phyloP scores from a whole-genome alignment of 345 rosid genomes.

The Boechera stricta region DNA sequence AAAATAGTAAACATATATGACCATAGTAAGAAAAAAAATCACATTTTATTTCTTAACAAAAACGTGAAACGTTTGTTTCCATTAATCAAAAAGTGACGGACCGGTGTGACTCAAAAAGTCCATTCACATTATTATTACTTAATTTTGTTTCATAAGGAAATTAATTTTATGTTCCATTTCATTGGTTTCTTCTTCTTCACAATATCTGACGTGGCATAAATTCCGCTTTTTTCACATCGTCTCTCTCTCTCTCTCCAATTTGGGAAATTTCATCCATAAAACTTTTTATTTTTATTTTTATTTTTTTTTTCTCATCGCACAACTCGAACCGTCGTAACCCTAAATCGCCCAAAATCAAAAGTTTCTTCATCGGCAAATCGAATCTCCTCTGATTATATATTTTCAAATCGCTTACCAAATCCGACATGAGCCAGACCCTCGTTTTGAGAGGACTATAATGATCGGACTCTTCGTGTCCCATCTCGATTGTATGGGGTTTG shows the following conservation, averaged over 20 bases:
- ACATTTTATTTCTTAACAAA: constrained; percentile 3
- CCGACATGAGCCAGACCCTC: constrained; percentile 42
- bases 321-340: constrained; percentile 52
- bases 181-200: background rate
- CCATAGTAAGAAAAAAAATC: constrained; percentile 14
- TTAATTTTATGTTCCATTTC: background rate
- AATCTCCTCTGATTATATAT: background rate
- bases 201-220: constrained; percentile 44
- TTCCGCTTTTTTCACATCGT: constrained; percentile 12
- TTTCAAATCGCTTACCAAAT: constrained; percentile 25
- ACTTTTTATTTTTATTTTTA: background rate
- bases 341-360: constrained; percentile 33
- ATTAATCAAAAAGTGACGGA: background rate
- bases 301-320: constrained; percentile 16
- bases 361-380: constrained; percentile 34
- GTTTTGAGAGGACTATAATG: constrained; percentile 51
- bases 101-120: background rate
- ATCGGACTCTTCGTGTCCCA: constrained; percentile 49
- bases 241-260: constrained; percentile 21
- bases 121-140: background rate
- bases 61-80: constrained; percentile 4
- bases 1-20: constrained; percentile 23
- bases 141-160: background rate
- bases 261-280: constrained; percentile 32
- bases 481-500: constrained; percentile 77